These are phyloP conservation scores for Coemansia sp. DNA, from an alignment of 192 early-diverging fungal species.

Conservation along the genomic window DNA sequence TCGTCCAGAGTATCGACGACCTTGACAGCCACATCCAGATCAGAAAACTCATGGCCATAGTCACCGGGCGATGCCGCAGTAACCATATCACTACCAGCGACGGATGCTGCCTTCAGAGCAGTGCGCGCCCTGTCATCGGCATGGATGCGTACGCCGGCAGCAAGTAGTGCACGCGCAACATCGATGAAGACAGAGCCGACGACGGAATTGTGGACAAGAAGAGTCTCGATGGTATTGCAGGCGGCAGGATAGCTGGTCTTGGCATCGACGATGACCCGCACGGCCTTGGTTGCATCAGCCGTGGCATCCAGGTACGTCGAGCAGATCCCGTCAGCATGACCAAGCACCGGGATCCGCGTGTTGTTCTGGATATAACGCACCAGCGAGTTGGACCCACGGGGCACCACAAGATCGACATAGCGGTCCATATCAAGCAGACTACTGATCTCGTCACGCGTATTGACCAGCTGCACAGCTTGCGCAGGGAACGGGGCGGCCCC, in stretches of 20 bases:
- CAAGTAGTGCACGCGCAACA: conserved; percentile 62
- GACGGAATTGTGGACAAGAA: conserved; percentile 75
- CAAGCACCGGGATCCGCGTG: conserved; percentile 98
- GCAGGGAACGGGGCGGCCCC: conserved; percentile 58
- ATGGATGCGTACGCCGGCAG: conserved; percentile 62
- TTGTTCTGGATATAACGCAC: conserved; percentile 90
- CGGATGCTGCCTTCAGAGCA: conserved; percentile 28
- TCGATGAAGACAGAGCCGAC: conserved; percentile 49
- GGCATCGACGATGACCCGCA: conserved; percentile 82
- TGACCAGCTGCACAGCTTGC: conserved; percentile 83
- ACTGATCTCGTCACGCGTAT: conserved; percentile 86
- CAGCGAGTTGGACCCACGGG: conserved; percentile 87
- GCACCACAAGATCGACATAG: conserved; percentile 96
- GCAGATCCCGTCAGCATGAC: conserved; percentile 98
- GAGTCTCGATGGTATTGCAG: conserved; percentile 92
- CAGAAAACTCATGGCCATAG: conserved; percentile 91
- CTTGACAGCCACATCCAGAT: conserved; percentile 79
- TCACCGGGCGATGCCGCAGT: conserved; percentile 53
- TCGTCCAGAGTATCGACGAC: conserved; percentile 70
- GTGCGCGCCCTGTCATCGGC: conserved; percentile 58
- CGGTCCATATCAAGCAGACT: conserved; percentile 81
- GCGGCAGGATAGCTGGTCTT: conserved; percentile 95
- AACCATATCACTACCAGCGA: conserved; percentile 4
- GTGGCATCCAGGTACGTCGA: conserved; percentile 83
- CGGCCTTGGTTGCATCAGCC: conserved; percentile 77